Conservation (phyloP, 1,284 basidiomycete genomes). For the Ceratobasidium sp. region DNA sequence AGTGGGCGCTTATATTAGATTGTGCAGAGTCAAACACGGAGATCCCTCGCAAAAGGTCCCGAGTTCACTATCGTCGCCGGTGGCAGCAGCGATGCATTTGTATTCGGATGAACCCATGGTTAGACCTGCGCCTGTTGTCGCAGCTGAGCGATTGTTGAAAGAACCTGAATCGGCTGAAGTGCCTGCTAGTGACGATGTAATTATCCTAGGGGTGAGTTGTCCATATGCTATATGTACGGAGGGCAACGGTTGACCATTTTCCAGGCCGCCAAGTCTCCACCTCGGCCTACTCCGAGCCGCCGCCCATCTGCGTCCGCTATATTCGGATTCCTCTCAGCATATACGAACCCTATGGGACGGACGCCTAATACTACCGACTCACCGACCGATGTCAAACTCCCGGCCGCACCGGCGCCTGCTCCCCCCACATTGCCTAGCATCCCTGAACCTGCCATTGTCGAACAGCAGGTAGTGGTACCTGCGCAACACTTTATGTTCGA, state of each 20-base stretch:
- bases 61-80: conserved; percentile 64
- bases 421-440: not conserved
- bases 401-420: conserved; percentile 2
- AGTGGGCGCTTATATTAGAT: not conserved
- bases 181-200: conserved; percentile 9
- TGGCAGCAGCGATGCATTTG: conserved; percentile 63
- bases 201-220: conserved; percentile 5
- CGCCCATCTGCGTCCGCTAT: conserved; percentile 30
- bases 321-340: conserved; percentile 38
- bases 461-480: not conserved
- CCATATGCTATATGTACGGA: not conserved
- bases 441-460: conserved; percentile 6
- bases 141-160: conserved; percentile 14
- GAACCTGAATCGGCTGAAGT: conserved; percentile 14
- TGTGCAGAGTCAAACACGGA: conserved; percentile 3
- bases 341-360: conserved; percentile 25
- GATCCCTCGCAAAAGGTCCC: conserved; percentile 25
- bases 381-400: not conserved
- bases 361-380: conserved; percentile 24
- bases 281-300: conserved; percentile 26
- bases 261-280: conserved; percentile 18
- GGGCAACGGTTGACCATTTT: not conserved
- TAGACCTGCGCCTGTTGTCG: conserved; percentile 4
- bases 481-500: conserved; percentile 18
- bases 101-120: conserved; percentile 32